These are phyloP conservation scores for Isabelozyma pseudorhagii DNA, from an alignment of 805 yeast genomes.

Conservation along the genomic window DNA sequence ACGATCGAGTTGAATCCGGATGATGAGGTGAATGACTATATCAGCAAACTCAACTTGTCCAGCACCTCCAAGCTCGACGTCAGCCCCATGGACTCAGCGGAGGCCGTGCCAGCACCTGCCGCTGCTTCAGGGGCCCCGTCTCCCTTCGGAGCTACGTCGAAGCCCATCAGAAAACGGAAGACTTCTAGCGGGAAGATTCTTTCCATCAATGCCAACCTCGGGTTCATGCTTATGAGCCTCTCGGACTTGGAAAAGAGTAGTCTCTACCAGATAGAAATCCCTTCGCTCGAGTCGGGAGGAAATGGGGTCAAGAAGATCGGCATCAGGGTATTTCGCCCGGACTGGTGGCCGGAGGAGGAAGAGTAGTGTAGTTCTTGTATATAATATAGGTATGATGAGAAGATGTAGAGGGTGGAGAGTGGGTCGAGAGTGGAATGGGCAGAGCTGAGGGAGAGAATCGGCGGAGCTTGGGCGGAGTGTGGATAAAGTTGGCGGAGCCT, in stretches of 20 bases:
- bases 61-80: conserved; percentile 13
- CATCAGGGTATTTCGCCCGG: conserved; percentile 57
- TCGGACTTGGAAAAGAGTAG: conserved; percentile 44
- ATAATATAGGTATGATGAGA: neutral
- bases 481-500: too few species aligned
- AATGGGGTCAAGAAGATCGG: conserved; percentile 29
- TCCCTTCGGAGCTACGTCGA: conserved; percentile 37
- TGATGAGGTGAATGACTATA: conserved; percentile 14
- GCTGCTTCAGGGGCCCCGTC: conserved; percentile 19
- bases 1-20: conserved; percentile 8
- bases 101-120: conserved; percentile 3
- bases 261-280: conserved; percentile 27
- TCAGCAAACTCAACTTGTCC: conserved; percentile 9
- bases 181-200: conserved; percentile 60
- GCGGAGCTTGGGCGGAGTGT: too few species aligned
- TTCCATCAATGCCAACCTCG: conserved; percentile 54
- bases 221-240: conserved; percentile 57
- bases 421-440: neutral
- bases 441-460: too few species aligned
- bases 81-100: conserved; percentile 12
- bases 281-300: conserved; percentile 15
- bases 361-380: neutral
- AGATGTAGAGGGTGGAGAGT: neutral
- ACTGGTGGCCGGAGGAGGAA: conserved; percentile 67
- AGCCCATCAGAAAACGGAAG: conserved; percentile 29